A percentile compares a stretch with the other conserved stretches of the same genome.
These are phyloP conservation scores for Populus hybrid DNA, from an alignment of 441 rosid species.

Conservation along the genomic window DNA sequence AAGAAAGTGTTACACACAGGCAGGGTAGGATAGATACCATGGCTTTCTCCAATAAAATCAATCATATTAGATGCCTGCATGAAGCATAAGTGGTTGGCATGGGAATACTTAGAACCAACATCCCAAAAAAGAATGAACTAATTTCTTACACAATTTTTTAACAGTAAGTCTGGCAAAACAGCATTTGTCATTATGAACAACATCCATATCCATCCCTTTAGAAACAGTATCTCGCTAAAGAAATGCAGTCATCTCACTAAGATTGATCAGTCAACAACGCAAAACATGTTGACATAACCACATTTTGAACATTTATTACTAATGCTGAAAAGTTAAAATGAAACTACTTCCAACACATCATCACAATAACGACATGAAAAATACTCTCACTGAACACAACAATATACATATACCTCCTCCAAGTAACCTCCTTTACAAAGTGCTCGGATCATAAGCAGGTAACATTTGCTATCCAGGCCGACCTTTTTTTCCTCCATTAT, in stretches of 20 bases:
- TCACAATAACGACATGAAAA: slow-evolving; percentile 2
- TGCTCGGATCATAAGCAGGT: slow-evolving; percentile 56
- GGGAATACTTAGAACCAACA: slow-evolving; percentile 2
- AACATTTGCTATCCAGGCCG: slow-evolving; percentile 38
- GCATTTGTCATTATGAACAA: neutral
- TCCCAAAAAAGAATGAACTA: slow-evolving; percentile 1
- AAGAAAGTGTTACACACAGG: slow-evolving; percentile 60
- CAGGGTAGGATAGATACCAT: slow-evolving; percentile 41
- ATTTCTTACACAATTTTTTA: slow-evolving; percentile 15
- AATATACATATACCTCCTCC: slow-evolving; percentile 54
- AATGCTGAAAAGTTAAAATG: neutral
- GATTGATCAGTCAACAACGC: slow-evolving; percentile 1
- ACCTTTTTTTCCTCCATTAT: slow-evolving; percentile 60
- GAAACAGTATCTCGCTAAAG: neutral
- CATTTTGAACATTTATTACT: neutral
- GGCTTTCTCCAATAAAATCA: slow-evolving; percentile 43
- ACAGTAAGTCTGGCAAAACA: neutral
- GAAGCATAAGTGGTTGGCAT: slow-evolving; percentile 19
- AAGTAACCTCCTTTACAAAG: slow-evolving; percentile 81
- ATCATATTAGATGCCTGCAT: slow-evolving; percentile 66
- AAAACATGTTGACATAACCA: neutral
- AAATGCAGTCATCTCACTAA: neutral
- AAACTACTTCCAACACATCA: neutral
- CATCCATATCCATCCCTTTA: neutral
- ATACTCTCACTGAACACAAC: neutral